Evolutionary conservation across 768 basidiomycete genomes (phyloP).

Genomic region (Chalciporus chontae): DNA sequence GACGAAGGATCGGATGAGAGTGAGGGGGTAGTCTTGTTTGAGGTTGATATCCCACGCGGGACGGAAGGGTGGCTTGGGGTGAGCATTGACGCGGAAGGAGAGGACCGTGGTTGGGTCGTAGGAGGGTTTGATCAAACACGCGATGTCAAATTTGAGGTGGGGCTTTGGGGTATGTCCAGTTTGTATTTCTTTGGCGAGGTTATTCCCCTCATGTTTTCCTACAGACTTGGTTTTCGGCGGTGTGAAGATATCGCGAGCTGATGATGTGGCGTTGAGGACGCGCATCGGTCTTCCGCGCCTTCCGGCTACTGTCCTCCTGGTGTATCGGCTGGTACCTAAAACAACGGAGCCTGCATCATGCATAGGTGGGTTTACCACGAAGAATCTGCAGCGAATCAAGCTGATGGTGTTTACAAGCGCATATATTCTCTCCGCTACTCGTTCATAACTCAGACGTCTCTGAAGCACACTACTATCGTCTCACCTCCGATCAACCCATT

Average conservation of each 20-base stretch:
- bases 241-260: slow-evolving; percentile 30
- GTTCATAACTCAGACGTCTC: slow-evolving; percentile 53
- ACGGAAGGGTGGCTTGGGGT: slow-evolving; percentile 49
- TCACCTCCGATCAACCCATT: slow-evolving; percentile 30
- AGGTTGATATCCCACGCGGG: slow-evolving; percentile 39
- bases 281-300: slow-evolving; percentile 52
- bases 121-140: slow-evolving; percentile 46
- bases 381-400: neutral
- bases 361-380: slow-evolving; percentile 19
- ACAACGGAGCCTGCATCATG: slow-evolving; percentile 23
- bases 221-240: slow-evolving; percentile 41
- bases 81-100: slow-evolving; percentile 43
- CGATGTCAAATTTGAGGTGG: slow-evolving; percentile 30
- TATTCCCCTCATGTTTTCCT: slow-evolving; percentile 9
- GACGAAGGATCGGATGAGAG: slow-evolving; percentile 71
- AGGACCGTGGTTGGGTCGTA: slow-evolving; percentile 59
- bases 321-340: slow-evolving; percentile 52
- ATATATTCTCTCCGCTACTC: slow-evolving; percentile 62
- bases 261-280: slow-evolving; percentile 35
- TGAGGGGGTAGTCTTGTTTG: slow-evolving; percentile 67
- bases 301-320: slow-evolving; percentile 58
- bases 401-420: slow-evolving; percentile 36
- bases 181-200: neutral
- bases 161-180: slow-evolving; percentile 41
- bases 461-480: slow-evolving; percentile 69